phyloP scores from a whole-genome alignment of 2,329 filamentous ascomycete species.

The Diaporthe caulivora region DNA sequence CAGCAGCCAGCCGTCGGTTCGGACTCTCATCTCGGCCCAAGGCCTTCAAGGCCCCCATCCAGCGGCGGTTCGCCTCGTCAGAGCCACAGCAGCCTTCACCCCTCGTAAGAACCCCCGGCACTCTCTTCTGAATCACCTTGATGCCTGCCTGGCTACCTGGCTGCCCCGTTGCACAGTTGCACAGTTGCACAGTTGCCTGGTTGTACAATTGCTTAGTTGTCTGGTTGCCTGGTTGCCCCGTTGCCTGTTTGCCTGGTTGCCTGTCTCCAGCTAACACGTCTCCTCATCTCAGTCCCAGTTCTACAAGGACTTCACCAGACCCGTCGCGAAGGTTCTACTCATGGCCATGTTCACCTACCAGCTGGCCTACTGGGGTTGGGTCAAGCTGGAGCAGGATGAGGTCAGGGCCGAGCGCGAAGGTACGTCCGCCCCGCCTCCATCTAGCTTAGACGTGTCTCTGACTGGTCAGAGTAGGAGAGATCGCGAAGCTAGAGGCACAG shows the following conservation, averaged over 20 bases:
- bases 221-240: too few species aligned
- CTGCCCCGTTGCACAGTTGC: too few species aligned
- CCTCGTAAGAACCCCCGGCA: constrained; percentile 30
- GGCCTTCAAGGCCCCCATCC: constrained; percentile 13
- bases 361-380: constrained; percentile 79
- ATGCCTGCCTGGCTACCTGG: neutral
- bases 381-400: constrained; percentile 80
- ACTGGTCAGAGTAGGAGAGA: constrained; percentile 41
- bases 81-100: constrained; percentile 35
- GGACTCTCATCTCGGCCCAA: constrained; percentile 14
- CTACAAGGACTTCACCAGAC: constrained; percentile 80
- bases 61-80: constrained; percentile 43
- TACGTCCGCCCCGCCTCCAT: constrained; percentile 48
- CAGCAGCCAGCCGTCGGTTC: constrained; percentile 33
- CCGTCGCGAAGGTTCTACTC: constrained; percentile 79
- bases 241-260: neutral
- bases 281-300: constrained; percentile 66
- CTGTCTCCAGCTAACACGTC: constrained; percentile 29
- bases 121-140: constrained; percentile 10
- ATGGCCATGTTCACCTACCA: constrained; percentile 85
- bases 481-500: constrained; percentile 53
- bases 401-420: constrained; percentile 69
- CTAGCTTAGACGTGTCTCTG: neutral
- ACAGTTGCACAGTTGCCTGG: too few species aligned
- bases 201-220: too few species aligned